Evolutionary conservation across 352 stramenopile species (phyloP), one percentile per base, ranked within the genome.

Genomic region (Phytophthora sansomeana): DNA sequence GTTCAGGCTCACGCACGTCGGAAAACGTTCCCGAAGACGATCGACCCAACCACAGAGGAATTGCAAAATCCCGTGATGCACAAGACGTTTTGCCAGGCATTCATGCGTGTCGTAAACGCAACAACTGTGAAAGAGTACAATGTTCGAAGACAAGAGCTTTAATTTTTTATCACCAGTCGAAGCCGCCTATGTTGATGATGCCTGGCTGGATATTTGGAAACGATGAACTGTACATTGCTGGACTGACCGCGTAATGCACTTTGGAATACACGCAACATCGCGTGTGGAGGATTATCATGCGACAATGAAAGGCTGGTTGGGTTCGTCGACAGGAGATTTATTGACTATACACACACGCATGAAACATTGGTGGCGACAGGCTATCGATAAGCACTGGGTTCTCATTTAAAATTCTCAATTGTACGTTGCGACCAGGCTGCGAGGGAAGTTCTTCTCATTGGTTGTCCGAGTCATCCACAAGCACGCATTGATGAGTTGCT

Each of bases 161-260:
- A 43, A n/a, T 21, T 21, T 43, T 3, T 16, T 43, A 4, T 43
- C 36, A 7, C 36, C 36, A 14, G 4, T 5, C 7, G 13, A 43
- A 43, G 11, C 36, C 19, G 36, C 36, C 13, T 16, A 58, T 63
- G 30, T 77, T 14, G 53, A 72, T 11, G 29, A 70, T 0, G 10
- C 56, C 0, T 77, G 55, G 59, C 54, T 74, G 0, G 33, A 64
- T 21, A 49, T 63, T n/a, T 68, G 59, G 63, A 74, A 74, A 16
- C 21, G n/a, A 3, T 36, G 54, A 29, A 61, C 68, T 19, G 69
- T 74, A 1, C 58, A 30, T 3, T 70, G 32, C 24, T 77, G 55
- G 50, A 70, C 63, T 0, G 46, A 64, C 11, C 14, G 29, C 2
- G 33, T 71, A 0, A 2, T 56, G 0, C 54, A 67, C 33, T 74